Conservation (phyloP, 345 rosid genomes). For the Lepidium sativum region DNA sequence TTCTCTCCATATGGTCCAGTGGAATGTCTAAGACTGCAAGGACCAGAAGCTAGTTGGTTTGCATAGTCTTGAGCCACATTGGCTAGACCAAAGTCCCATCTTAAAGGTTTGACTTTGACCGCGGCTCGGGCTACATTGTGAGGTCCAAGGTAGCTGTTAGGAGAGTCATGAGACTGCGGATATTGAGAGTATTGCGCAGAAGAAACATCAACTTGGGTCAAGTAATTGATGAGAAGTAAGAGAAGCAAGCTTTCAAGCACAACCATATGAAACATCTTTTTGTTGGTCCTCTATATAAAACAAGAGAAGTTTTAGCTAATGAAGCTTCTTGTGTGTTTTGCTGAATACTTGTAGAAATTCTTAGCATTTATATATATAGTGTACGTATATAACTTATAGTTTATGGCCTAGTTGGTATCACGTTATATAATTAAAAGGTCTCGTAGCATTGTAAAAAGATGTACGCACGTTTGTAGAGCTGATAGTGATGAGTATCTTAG, state of each 20-base stretch:
- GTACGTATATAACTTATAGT: background rate
- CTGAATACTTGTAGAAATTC: constrained; percentile 3
- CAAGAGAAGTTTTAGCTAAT: background rate
- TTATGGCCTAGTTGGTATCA: constrained; percentile 21
- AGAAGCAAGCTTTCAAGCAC: constrained; percentile 1
- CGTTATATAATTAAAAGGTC: constrained; percentile 7
- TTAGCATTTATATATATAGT: background rate
- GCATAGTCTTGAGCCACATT: constrained; percentile 41
- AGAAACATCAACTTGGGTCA: constrained; percentile 11
- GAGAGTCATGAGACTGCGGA: constrained; percentile 30
- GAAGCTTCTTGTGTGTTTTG: background rate
- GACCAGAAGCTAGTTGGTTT: constrained; percentile 10
- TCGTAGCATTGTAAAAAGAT: background rate
- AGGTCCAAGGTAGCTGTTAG: constrained; percentile 33
- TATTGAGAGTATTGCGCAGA: constrained; percentile 16
- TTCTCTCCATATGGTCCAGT: constrained; percentile 63
- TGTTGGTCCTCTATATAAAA: too few species aligned
- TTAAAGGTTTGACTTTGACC: constrained; percentile 35
- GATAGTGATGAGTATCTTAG: constrained; percentile 10
- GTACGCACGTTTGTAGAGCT: constrained; percentile 25
- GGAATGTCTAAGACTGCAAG: constrained; percentile 47
- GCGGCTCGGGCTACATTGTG: constrained; percentile 44
- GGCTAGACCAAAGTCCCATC: constrained; percentile 44
- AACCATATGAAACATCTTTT: constrained; percentile 6
- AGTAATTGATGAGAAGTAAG: constrained; percentile 8